Evolutionary conservation across 208 protist species (phyloP).

Genomic region (Leishmania gerbilli): DNA sequence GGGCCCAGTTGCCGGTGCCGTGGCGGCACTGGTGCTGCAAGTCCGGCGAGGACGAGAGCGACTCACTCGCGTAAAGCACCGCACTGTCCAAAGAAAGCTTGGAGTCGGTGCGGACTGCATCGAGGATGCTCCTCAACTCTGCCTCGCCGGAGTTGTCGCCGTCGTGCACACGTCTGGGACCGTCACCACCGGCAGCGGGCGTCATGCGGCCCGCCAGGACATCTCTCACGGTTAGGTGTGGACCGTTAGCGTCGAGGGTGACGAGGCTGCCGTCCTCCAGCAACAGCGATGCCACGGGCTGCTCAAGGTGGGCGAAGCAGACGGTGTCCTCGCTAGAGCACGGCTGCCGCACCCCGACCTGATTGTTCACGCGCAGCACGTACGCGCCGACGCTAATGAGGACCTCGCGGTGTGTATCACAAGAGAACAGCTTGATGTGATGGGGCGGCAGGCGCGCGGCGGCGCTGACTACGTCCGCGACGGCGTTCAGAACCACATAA

Average conservation of each 20-base stretch:
- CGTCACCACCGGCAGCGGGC: background rate
- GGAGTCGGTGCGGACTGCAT: constrained; percentile 43
- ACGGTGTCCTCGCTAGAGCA: constrained; percentile 76
- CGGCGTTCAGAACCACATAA: constrained; percentile 58
- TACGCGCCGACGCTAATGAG: constrained; percentile 59
- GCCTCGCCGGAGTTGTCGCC: constrained; percentile 23
- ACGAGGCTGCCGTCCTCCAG: constrained; percentile 47
- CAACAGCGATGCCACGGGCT: constrained; percentile 46
- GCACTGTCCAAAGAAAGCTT: constrained; percentile 66
- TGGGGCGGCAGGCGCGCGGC: constrained; percentile 46
- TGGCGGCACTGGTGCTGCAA: background rate
- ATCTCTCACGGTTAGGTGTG: constrained; percentile 36
- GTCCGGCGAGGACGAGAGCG: constrained; percentile 1
- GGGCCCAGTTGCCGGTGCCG: constrained; percentile 66
- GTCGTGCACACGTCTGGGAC: constrained; percentile 3
- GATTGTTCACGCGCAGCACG: constrained; percentile 75
- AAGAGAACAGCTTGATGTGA: constrained; percentile 60
- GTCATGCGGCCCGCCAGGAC: constrained; percentile 13
- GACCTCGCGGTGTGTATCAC: constrained; percentile 46
- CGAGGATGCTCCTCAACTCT: constrained; percentile 29
- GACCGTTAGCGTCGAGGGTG: constrained; percentile 60
- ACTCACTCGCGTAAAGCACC: constrained; percentile 42
- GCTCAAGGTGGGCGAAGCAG: constrained; percentile 35
- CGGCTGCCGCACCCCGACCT: constrained; percentile 67
- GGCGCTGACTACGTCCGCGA: constrained; percentile 47